phyloP scores from a whole-genome alignment of 192 early-diverging fungal species.

The Allomyces macrogynus region DNA sequence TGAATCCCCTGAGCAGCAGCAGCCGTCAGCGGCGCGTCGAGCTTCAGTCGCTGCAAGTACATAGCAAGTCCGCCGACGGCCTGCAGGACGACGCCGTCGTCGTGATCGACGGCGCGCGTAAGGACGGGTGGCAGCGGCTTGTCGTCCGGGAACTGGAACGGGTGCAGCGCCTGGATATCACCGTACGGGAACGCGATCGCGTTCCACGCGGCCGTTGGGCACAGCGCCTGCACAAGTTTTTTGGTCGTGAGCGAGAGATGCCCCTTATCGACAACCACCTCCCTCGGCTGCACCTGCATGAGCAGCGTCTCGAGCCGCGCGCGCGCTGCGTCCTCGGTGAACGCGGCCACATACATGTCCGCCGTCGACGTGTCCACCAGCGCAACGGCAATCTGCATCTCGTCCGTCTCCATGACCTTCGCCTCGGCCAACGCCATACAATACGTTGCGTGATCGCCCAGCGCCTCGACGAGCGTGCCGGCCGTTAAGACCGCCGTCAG shows the following conservation, averaged over 20 bases:
- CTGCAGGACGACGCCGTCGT: conserved; percentile 17
- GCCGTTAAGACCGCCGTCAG: conserved; percentile 69
- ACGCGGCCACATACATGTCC: conserved; percentile 60
- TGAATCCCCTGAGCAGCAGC: conserved; percentile 37
- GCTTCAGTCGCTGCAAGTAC: conserved; percentile 69
- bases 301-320: conserved; percentile 84
- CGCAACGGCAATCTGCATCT: conserved; percentile 44
- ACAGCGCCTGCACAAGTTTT: background rate
- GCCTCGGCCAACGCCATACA: conserved; percentile 44
- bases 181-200: too few species aligned
- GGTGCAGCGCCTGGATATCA: too few species aligned
- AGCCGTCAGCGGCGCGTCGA: conserved; percentile 69
- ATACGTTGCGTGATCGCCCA: conserved; percentile 77
- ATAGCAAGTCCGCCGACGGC: conserved; percentile 60
- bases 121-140: too few species aligned
- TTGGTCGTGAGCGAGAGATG: conserved; percentile 3
- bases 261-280: conserved; percentile 66
- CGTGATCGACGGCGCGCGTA: too few species aligned
- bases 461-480: conserved; percentile 80
- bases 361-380: conserved; percentile 95
- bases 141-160: too few species aligned
- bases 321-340: conserved; percentile 67
- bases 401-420: too few species aligned
- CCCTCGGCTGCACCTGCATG: conserved; percentile 75
- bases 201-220: background rate